Percentiles rank a stretch among this genome's conserved stretches.
These are phyloP conservation scores for Berkeleyomyces basicola DNA, from an alignment of 2,329 filamentous ascomycete genomes.

Conservation along the genomic window DNA sequence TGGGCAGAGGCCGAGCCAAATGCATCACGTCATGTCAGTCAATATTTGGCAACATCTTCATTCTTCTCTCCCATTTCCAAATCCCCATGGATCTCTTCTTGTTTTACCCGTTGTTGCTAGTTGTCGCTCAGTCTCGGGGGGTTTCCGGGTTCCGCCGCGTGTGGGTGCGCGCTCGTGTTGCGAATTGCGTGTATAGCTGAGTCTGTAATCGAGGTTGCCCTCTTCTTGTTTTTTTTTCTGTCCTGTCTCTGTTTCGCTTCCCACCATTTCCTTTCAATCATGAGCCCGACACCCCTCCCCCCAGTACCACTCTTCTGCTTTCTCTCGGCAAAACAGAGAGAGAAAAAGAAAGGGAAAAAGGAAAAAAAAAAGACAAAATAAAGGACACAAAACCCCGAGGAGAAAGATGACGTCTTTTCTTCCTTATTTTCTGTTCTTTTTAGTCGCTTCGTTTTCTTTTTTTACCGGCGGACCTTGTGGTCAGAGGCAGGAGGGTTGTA, in stretches of 20 bases:
- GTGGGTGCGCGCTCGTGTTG: too few species aligned
- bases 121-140: not conserved
- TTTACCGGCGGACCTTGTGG: slow-evolving; percentile 32
- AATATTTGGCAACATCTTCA: not conserved
- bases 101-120: not conserved
- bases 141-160: too few species aligned
- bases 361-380: not conserved
- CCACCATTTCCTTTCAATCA: not conserved
- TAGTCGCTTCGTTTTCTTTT: slow-evolving; percentile 12
- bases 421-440: not conserved
- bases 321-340: slow-evolving; percentile 13
- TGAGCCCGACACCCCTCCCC: not conserved
- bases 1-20: not conserved
- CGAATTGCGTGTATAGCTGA: too few species aligned
- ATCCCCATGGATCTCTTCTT: not conserved
- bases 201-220: not conserved
- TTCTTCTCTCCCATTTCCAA: not conserved
- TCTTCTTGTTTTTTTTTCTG: not conserved
- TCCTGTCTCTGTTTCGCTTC: not conserved
- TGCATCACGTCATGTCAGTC: not conserved
- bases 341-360: slow-evolving; percentile 7
- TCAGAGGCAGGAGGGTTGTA: slow-evolving; percentile 59
- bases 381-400: not conserved
- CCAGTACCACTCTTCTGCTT: not conserved
- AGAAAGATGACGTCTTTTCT: not conserved